Evolutionary conservation across 495 filamentous ascomycete species (phyloP).

Genomic region (Usnea hakonensis): DNA sequence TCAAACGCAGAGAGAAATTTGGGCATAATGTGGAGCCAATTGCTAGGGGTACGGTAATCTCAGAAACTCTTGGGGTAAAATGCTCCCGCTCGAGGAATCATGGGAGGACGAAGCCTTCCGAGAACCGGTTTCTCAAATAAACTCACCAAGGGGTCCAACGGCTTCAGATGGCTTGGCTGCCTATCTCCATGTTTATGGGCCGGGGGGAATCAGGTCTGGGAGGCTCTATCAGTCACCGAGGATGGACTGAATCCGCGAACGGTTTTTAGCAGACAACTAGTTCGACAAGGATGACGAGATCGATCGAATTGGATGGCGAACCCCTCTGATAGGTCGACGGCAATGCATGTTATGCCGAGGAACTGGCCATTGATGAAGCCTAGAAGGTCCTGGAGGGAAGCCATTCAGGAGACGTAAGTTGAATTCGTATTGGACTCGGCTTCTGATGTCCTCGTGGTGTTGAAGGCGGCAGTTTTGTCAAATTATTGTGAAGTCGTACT

Average conservation of each 20-base stretch:
- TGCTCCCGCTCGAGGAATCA: background rate
- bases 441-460: too few species aligned
- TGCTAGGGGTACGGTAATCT: background rate
- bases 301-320: background rate
- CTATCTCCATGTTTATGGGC: background rate
- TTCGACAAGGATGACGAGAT: background rate
- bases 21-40: background rate
- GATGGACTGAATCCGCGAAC: background rate
- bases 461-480: too few species aligned
- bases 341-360: background rate
- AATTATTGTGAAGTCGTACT: too few species aligned
- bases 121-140: background rate
- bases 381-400: background rate
- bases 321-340: background rate
- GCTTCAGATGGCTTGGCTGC: background rate
- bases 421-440: background rate
- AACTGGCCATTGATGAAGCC: background rate
- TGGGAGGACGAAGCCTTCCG: background rate
- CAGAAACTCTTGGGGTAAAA: too few species aligned
- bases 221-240: background rate
- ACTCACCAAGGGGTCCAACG: background rate
- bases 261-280: background rate
- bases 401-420: background rate
- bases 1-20: background rate
- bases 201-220: too few species aligned